Evolutionary conservation across 1,139 yeast species (phyloP).

Genomic region (Pichia sp.): DNA sequence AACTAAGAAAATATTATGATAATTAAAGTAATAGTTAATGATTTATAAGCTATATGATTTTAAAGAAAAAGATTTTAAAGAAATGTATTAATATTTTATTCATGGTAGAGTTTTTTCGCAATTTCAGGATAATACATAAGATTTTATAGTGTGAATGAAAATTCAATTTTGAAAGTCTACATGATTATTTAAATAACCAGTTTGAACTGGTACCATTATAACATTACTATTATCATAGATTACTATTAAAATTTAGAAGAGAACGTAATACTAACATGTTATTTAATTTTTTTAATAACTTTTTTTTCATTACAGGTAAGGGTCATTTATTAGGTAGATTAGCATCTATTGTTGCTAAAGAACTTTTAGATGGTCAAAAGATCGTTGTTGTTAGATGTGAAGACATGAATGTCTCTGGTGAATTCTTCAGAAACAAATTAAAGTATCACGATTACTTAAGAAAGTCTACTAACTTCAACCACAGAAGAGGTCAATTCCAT

Average conservation of each 20-base stretch:
- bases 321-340: conserved; percentile 99
- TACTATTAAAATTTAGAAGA: too few species aligned
- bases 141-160: too few species aligned
- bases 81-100: too few species aligned
- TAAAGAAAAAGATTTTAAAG: too few species aligned
- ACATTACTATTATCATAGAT: too few species aligned
- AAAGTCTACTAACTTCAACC: conserved; percentile 98
- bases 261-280: conserved; percentile 9
- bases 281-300: not conserved
- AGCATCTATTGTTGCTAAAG: conserved; percentile 98
- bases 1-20: not conserved
- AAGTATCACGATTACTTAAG: conserved; percentile 99
- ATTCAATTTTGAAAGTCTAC: too few species aligned
- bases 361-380: conserved; percentile 96
- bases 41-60: too few species aligned
- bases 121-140: too few species aligned
- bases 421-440: conserved; percentile 99
- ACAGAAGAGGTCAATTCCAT: conserved; percentile 99
- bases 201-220: too few species aligned
- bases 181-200: too few species aligned
- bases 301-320: conserved; percentile 48
- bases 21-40: not conserved
- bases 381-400: conserved; percentile 97
- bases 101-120: too few species aligned
- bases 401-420: conserved; percentile 98